Base-by-base conservation (phyloP, 1,284 basidiomycete species). In the Boletus sp. region DNA sequence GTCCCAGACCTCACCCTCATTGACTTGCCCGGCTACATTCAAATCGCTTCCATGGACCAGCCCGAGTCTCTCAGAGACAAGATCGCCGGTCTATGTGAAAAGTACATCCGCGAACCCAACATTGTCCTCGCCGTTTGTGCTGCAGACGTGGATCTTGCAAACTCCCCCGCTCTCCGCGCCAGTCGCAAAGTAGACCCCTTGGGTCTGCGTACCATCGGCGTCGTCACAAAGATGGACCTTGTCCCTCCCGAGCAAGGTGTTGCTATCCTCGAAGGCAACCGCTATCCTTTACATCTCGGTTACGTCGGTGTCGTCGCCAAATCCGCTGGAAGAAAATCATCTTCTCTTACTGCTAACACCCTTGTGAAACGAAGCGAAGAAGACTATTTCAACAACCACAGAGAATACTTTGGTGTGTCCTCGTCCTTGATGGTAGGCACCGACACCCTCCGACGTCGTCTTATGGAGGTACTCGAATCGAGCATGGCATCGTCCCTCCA, bases 191-290 rank as follows among this genome's bases (percentile, higher is more conserved):
- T 99, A 3, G 95, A 99, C 65, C 95, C 95, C 2, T 73, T 98
- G 6, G 95, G 96, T 7, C 74, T 94, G 50, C 82, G 95, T 25
- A 99, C 96, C 0, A 95, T 99, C 57, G 95, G 96, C 26, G 96
- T 99, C 6, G 80, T 99, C 38, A 99, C 96, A 36, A 99, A 99
- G 78, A 96, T 99, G 94, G 95, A 99, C 64, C 75, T 99, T 17
- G 92, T 99, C 13, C 76, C 86, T 25, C 82, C 94, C 0, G 85
- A 91, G 49, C 78, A 85, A 48, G 96, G 94, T 5, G 88, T 86
- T 0, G 61, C 69, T 17, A 94, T 99, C 52, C 72, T 99, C 5
- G 74, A 82, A 19, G 94, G 94, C 9, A 94, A 96, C 67, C 80
- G 92, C 49, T 99, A 99, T 64, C 95, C 96, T n/a, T 76, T 99